Base-by-base conservation (phyloP, 2,329 filamentous ascomycete genomes). In the Lasiodiplodia sp. region DNA sequence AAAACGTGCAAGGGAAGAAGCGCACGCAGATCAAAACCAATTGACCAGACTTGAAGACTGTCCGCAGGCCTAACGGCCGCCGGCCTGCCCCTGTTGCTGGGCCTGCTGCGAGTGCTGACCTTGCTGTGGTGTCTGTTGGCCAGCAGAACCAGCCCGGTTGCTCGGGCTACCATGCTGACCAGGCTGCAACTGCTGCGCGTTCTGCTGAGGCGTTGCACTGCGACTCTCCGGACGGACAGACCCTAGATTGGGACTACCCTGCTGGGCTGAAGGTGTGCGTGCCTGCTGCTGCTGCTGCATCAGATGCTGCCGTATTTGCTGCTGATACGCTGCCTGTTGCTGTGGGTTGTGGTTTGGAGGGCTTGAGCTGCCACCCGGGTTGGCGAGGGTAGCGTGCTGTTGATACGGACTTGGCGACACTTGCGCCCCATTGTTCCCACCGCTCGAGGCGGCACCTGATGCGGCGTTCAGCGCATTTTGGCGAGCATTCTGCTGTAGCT, bases 121-220 rank as follows among this genome's bases (percentile, higher is more conserved):
- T 49, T 25, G 31, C 21, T 64, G 60, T 25, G 34, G 60, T 4
- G 21, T 16, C 11, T n/a, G 23, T 21, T 34, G 31, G 31, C 31
- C 31, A 34, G 31, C 31, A 34, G 60, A 25, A 31, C 58, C 58
- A 8, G 16, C 11, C n/a, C 60, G 25, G 28, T 28, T 60, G 12
- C 18, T 51, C 7, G 60, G 60, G n/a, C 60, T 64, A 25, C 60
- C 60, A 38, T 64, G 60, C 25, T 51, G 47, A 25, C 60, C 60
- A 31, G 34, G 31, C 60, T 64, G 60, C n/a, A 52, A n/a, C 60
- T 52, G 60, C 28, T 64, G 60, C 6, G 31, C n/a, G 14, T 66
- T 66, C 51, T 66, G 63, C 64, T 79, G 78, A 14, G 79, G 79
- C 44, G 79, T 80, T 28, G 77, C 78, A 70, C 79, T 80, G 64